Evolutionary conservation across 2,329 filamentous ascomycete genomes (phyloP).

Genomic region (Fusarium sp.): DNA sequence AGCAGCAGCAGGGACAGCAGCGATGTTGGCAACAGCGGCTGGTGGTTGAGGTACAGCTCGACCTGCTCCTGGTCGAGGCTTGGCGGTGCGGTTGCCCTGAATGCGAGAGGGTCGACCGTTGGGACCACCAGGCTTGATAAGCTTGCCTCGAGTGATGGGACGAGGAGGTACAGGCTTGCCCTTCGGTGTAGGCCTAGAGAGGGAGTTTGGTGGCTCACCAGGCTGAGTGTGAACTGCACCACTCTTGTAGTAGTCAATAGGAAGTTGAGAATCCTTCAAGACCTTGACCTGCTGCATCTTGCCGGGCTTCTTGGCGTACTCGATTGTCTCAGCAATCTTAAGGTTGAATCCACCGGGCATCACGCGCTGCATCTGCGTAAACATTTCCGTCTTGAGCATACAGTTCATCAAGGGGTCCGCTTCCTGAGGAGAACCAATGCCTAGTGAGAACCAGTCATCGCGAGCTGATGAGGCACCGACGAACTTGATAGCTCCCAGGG

Average conservation of each 20-base stretch:
- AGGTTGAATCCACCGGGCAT: conserved; percentile 85
- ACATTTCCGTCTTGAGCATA: conserved; percentile 96
- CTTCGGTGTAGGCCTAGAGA: conserved; percentile 86
- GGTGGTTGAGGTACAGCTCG: conserved; percentile 53
- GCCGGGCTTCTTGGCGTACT: conserved; percentile 97
- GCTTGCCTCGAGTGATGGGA: conserved; percentile 92
- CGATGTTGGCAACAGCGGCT: conserved; percentile 47
- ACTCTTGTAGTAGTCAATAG: conserved; percentile 93
- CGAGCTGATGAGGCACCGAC: conserved; percentile 83
- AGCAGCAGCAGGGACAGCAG: conserved; percentile 44
- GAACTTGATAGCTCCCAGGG: conserved; percentile 89
- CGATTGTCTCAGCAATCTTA: conserved; percentile 85
- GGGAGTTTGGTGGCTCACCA: conserved; percentile 85
- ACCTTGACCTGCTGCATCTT: conserved; percentile 92
- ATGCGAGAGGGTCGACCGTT: conserved; percentile 82
- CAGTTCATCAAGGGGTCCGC: conserved; percentile 94
- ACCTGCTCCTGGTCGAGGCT: conserved; percentile 57
- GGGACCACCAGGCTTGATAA: conserved; percentile 91
- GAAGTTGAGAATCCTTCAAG: conserved; percentile 83
- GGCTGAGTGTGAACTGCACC: conserved; percentile 86
- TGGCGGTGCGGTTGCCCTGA: conserved; percentile 61
- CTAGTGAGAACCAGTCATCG: conserved; percentile 97
- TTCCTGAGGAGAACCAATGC: conserved; percentile 89
- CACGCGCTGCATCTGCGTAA: conserved; percentile 86
- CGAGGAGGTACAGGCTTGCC: conserved; percentile 87